A percentile compares a stretch with the other conserved stretches of the same genome.
Conservation (phyloP, 78 protist genomes). For the Protostelium mycophagum region DNA sequence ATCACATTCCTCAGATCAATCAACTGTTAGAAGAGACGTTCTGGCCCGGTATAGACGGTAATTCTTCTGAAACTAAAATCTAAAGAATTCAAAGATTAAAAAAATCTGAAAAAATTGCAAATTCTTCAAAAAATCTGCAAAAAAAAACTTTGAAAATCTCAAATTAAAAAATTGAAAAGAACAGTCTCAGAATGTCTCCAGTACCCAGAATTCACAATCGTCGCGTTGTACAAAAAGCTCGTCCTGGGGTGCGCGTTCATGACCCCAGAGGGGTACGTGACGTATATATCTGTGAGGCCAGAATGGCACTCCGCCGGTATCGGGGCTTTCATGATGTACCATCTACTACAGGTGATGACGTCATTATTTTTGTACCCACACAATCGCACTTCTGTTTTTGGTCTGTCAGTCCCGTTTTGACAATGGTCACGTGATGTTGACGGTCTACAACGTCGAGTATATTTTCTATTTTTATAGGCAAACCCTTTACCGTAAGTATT, state of each 20-base stretch:
- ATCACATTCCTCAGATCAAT: slow-evolving; percentile 24
- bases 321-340: slow-evolving; percentile 58
- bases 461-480: too few species aligned
- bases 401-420: too few species aligned
- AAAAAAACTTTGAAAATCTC: not conserved
- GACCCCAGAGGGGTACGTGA: slow-evolving; percentile 62
- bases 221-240: slow-evolving; percentile 25
- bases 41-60: slow-evolving; percentile 69
- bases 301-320: slow-evolving; percentile 64
- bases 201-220: slow-evolving; percentile 55
- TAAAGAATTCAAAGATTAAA: not conserved
- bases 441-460: not conserved
- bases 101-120: not conserved
- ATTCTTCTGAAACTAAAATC: not conserved
- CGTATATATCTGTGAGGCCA: slow-evolving; percentile 47
- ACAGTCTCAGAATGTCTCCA: slow-evolving; percentile 13
- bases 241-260: slow-evolving; percentile 71
- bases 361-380: too few species aligned
- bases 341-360: slow-evolving; percentile 39
- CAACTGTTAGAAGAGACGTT: slow-evolving; percentile 18
- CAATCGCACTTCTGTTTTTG: too few species aligned
- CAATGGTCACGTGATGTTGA: too few species aligned
- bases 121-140: not conserved
- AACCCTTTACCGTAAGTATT: too few species aligned
- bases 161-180: not conserved